phyloP scores from a whole-genome alignment of 345 rosid genomes.

The Chamaenerion angustifolium region DNA sequence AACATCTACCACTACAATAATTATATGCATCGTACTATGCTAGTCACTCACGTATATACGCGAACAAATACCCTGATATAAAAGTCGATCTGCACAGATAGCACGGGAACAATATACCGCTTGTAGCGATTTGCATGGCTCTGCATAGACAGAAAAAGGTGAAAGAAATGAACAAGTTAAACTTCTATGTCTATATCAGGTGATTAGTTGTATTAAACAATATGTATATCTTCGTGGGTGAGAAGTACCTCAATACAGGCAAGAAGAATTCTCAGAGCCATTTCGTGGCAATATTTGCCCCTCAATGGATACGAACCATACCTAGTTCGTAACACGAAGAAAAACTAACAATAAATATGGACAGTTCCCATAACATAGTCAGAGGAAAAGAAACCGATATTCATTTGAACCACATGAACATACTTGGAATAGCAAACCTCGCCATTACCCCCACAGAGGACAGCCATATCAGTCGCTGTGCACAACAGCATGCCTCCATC shows the following conservation, averaged over 20 bases:
- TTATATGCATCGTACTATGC: slow-evolving; percentile 4
- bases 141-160: slow-evolving; percentile 25
- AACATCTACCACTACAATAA: background rate
- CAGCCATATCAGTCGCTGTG: slow-evolving; percentile 99
- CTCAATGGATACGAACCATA: slow-evolving; percentile 90
- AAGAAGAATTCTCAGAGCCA: slow-evolving; percentile 96
- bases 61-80: slow-evolving; percentile 95
- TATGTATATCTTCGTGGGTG: background rate
- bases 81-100: slow-evolving; percentile 92
- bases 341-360: slow-evolving; percentile 1
- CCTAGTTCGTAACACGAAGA: slow-evolving; percentile 20
- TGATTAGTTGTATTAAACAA: background rate
- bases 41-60: slow-evolving; percentile 60
- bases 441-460: slow-evolving; percentile 92
- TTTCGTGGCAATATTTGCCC: slow-evolving; percentile 97
- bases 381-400: background rate
- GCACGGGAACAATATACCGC: slow-evolving; percentile 89
- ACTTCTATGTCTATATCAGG: background rate
- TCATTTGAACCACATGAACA: slow-evolving; percentile 14
- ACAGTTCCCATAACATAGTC: slow-evolving; percentile 5
- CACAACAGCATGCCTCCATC: slow-evolving; percentile 98
- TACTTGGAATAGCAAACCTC: slow-evolving; percentile 99
- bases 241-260: slow-evolving; percentile 78
- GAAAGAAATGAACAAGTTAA: slow-evolving; percentile 2
- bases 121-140: slow-evolving; percentile 99